Conservation (phyloP, 495 filamentous ascomycete species). For the Chaetomium cochliodes region DNA sequence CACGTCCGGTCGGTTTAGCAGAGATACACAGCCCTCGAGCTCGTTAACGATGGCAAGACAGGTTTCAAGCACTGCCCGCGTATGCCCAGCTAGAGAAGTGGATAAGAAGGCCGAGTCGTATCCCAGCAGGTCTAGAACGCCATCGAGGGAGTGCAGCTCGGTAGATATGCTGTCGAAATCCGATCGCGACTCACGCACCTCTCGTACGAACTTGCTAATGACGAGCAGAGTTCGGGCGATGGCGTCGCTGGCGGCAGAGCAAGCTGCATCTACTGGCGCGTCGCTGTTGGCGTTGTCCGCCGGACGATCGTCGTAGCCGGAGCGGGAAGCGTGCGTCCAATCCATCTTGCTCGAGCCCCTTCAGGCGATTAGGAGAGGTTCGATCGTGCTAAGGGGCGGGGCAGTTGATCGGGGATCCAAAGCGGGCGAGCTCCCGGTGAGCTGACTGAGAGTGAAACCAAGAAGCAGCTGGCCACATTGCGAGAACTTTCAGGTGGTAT, state of each 20-base stretch:
- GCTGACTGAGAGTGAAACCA: background rate
- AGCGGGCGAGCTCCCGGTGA: background rate
- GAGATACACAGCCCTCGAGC: conserved; percentile 36
- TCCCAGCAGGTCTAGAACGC: conserved; percentile 44
- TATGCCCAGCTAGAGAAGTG: conserved; percentile 37
- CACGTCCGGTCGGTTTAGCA: conserved; percentile 32
- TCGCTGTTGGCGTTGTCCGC: background rate
- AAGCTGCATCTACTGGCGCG: conserved; percentile 46
- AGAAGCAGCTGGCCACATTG: background rate
- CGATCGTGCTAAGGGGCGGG: background rate
- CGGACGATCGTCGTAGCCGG: background rate
- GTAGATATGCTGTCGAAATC: conserved; percentile 48
- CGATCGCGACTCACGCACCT: conserved; percentile 47
- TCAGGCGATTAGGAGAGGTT: background rate
- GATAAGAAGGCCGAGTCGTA: conserved; percentile 46
- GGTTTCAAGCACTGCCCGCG: conserved; percentile 37
- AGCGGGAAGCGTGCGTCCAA: conserved; percentile 16
- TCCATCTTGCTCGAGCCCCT: background rate
- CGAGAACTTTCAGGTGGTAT: background rate
- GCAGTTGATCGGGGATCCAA: background rate
- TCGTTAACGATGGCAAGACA: conserved; percentile 40
- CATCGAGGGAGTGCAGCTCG: conserved; percentile 50
- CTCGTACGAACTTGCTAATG: conserved; percentile 43
- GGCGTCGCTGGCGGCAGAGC: conserved; percentile 40
- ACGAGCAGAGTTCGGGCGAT: conserved; percentile 35